Base-by-base conservation (phyloP, 352 stramenopile species). In the Phytophthora foliorum region DNA sequence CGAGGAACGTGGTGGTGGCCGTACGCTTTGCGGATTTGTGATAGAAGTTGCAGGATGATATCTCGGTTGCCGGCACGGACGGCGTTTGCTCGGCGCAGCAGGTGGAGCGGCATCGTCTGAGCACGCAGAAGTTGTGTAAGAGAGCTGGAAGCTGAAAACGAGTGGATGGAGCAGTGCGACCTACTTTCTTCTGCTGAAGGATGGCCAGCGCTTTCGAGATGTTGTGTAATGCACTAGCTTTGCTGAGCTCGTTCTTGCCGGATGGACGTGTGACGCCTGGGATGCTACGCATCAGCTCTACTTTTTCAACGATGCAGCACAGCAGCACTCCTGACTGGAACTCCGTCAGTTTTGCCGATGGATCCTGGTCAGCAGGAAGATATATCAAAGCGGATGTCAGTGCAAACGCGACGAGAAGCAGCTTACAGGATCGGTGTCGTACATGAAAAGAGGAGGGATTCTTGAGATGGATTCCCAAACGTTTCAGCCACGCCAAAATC, bases 201-300 rank as follows among this genome's bases (percentile, higher is more conserved):
- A 92, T 82, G 16, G 60, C 62, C 1, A 92, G 65, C 16, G 80
- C 86, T 42, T 94, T 94, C 29, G 57, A 66, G 41, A 94, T 90
- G 57, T 94, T 94, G 75, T 94, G 79, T 25, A 94, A 61, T 1
- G 82, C 71, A n/a, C 81, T 85, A 9, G 86, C 81, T 69, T 79
- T 88, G 34, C 75, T 75, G 24, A 78, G 46, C 14, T 61, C 57
- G 3, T 79, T 59, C 21, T 80, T 72, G 21, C 59, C 29, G 10
- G 52, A 57, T 46, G 69, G 54, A 42, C 69, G 65, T 4, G 69
- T 74, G 41, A 90, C 55, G 6, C 86, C 86, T 45, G 85, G 73
- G 21, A 92, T 83, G 24, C 55, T 55, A n/a, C 86, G 82, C 75
- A 94, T 80, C 67, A 82, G 66, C 66, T 94, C 84, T 8, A 90